Conservation (phyloP, 495 filamentous ascomycete genomes). For the Xylaria bambusicola region DNA sequence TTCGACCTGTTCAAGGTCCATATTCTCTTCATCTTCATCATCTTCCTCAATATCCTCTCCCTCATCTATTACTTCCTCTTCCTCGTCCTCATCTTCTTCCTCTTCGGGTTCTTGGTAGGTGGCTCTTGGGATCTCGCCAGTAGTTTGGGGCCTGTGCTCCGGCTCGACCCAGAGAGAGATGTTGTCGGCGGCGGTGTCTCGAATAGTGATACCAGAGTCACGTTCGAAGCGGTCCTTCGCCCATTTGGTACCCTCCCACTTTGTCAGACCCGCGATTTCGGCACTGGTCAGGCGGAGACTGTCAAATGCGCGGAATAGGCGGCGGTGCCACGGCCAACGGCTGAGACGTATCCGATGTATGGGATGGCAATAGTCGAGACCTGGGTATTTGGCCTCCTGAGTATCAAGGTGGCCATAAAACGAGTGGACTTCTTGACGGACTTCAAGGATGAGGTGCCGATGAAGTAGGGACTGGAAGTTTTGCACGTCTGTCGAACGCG, state of each 20-base stretch:
- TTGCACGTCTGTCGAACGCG: constrained; percentile 50
- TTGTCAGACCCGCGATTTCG: constrained; percentile 78
- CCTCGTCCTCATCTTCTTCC: constrained; percentile 51
- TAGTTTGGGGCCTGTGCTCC: constrained; percentile 43
- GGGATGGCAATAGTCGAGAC: constrained; percentile 78
- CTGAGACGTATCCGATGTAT: constrained; percentile 82
- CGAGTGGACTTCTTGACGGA: constrained; percentile 77
- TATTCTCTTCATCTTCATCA: constrained; percentile 38
- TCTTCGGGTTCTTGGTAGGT: constrained; percentile 33
- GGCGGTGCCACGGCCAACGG: constrained; percentile 78
- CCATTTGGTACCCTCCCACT: constrained; percentile 93
- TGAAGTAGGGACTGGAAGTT: constrained; percentile 56
- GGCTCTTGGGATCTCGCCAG: constrained; percentile 36
- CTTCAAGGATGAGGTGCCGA: constrained; percentile 78
- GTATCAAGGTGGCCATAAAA: constrained; percentile 87
- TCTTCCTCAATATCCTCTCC: constrained; percentile 48
- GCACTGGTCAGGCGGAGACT: constrained; percentile 68
- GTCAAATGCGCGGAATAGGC: constrained; percentile 82
- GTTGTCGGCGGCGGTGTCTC: constrained; percentile 75
- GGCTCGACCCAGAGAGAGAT: constrained; percentile 58
- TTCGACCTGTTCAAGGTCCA: constrained; percentile 40
- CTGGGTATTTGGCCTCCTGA: constrained; percentile 86
- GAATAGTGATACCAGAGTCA: constrained; percentile 70
- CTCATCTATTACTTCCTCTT: constrained; percentile 52
- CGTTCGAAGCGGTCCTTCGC: constrained; percentile 82